Percentiles rank a stretch among this genome's conserved stretches.
These are phyloP conservation scores for Pleurotus sapidus DNA, from an alignment of 768 basidiomycete species.

Conservation along the genomic window DNA sequence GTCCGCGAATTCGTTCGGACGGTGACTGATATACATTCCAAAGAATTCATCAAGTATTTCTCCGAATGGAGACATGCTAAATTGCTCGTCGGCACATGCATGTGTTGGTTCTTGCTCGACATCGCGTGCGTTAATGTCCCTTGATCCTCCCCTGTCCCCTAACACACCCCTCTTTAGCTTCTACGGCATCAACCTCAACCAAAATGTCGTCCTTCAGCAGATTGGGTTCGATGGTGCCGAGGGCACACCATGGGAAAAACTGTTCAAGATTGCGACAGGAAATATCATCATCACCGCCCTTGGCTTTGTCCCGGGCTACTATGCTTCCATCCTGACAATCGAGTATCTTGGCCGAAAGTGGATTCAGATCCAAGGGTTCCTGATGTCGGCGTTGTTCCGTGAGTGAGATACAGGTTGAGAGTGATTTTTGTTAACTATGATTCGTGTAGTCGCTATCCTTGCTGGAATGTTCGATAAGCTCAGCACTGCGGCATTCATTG, in stretches of 20 bases:
- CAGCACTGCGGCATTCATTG: constrained; percentile 60
- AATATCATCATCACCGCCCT: constrained; percentile 57
- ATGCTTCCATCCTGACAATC: constrained; percentile 62
- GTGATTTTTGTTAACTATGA: too few relatives aligned
- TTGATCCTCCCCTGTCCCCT: background rate
- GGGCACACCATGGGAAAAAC: constrained; percentile 46
- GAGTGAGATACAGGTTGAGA: constrained; percentile 11
- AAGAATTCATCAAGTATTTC: constrained; percentile 68
- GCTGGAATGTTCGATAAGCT: constrained; percentile 62
- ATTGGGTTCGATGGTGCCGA: constrained; percentile 52
- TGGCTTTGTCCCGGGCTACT: constrained; percentile 81
- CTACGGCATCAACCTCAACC: constrained; percentile 63
- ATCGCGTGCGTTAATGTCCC: constrained; percentile 45
- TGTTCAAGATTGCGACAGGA: constrained; percentile 51
- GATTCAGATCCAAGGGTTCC: constrained; percentile 77
- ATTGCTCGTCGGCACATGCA: constrained; percentile 62
- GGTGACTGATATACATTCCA: background rate
- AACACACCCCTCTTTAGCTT: constrained; percentile 36
- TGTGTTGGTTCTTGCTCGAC: constrained; percentile 76
- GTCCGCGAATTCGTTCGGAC: background rate
- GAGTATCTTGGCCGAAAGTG: constrained; percentile 72
- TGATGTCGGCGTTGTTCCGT: constrained; percentile 69
- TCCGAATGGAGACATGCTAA: constrained; percentile 70
- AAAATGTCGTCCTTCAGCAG: constrained; percentile 53
- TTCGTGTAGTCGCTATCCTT: constrained; percentile 56